Base-by-base conservation (phyloP, 108 stramenopile genomes). In the Mediolabrus comicus region DNA sequence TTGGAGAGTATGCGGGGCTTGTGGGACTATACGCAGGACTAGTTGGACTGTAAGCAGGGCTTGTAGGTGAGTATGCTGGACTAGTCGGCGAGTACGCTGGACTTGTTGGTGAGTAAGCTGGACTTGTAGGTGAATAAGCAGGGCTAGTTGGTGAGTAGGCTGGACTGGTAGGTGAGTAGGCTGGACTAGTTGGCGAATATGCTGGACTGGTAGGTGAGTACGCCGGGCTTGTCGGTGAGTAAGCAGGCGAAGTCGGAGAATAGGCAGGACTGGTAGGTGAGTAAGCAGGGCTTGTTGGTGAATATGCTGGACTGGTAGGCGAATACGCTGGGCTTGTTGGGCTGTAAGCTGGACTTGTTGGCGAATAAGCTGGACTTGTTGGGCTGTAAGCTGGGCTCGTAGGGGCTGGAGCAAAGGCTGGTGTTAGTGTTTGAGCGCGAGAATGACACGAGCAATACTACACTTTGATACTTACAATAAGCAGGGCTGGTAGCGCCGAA, bases 251-350 rank as follows among this genome's bases (percentile, higher is more conserved):
- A 8, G 87, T 83, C 12, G 88, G 87, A 16, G 68, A 77, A 62
- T 90, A 91, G 4, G 69, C 77, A 60, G 92, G 94, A 64, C 69
- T 74, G n/a, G 87, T 87, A 5, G 89, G 87, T 13, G 51, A 51
- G 53, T 77, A 86, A 0, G 87, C 85, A 10, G 91, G 90, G 24
- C 65, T 74, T 4, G 90, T 88, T 10, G 92, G 92, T 14, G 71
- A 72, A 71, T 91, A 95, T 14, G 82, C 86, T 2, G 96, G 96
- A 51, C 72, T 75, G 14, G 89, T 91, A 5, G 91, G 91, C 30
- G 65, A 64, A 52, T 76, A 76, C 14, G 68, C 86, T 0, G 83
- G 83, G 49, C 82, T 85, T 32, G 81, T 30, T 13, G 76, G 51
- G 34, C 72, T 69, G 52, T 32, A 80, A 19, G 84, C 88, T 26